Evolutionary conservation across 2,329 filamentous ascomycete species (phyloP).

Genomic region (Bipolaris gigantea): DNA sequence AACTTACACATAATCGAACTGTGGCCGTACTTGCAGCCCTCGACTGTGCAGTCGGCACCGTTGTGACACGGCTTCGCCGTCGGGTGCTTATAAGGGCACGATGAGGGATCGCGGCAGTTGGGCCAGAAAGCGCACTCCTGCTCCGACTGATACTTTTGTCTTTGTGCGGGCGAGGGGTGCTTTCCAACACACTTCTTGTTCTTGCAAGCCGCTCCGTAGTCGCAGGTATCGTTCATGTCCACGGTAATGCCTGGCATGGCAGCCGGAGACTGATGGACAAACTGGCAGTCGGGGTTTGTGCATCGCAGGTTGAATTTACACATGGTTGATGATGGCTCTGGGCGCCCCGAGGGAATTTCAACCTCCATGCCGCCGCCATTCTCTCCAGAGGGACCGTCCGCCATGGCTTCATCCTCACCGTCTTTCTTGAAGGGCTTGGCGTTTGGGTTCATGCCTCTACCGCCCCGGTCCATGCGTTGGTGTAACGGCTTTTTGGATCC

Average conservation of each 20-base stretch:
- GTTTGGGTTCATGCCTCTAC: conserved; percentile 53
- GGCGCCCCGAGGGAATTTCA: conserved; percentile 58
- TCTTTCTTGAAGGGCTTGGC: conserved; percentile 54
- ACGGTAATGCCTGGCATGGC: conserved; percentile 76
- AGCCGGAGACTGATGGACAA: conserved; percentile 90
- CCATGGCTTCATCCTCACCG: conserved; percentile 44
- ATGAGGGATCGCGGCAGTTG: conserved; percentile 78
- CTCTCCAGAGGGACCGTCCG: conserved; percentile 39
- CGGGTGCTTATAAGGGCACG: conserved; percentile 88
- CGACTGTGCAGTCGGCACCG: conserved; percentile 79
- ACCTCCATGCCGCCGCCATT: conserved; percentile 59
- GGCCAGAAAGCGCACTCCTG: conserved; percentile 90
- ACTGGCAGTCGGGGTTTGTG: conserved; percentile 86
- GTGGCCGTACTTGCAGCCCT: conserved; percentile 89
- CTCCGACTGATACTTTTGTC: conserved; percentile 75
- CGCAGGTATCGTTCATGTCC: conserved; percentile 79
- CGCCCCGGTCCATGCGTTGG: conserved; percentile 63
- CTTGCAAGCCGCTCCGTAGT: conserved; percentile 88
- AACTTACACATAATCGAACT: conserved; percentile 83
- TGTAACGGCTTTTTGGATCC: conserved; percentile 64
- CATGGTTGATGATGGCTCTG: conserved; percentile 64
- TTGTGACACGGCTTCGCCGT: conserved; percentile 86
- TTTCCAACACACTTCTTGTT: conserved; percentile 91
- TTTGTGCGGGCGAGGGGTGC: conserved; percentile 87
- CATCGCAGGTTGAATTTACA: conserved; percentile 92